phyloP scores from a whole-genome alignment of 202 grass and related monocot species.

The Carex arenaria region DNA sequence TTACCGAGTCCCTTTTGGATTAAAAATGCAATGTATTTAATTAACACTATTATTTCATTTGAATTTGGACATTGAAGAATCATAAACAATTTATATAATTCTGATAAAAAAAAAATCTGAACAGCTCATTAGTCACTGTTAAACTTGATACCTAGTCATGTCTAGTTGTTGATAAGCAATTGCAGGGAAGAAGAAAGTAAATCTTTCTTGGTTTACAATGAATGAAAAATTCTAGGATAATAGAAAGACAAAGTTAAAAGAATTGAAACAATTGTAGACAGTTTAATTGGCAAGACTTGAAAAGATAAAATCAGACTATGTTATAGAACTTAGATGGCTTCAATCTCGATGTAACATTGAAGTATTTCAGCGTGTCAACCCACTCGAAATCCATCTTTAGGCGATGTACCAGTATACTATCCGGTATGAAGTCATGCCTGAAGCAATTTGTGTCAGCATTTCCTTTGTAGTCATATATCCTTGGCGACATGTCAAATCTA shows the following conservation, averaged over 20 bases:
- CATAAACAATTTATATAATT: not conserved
- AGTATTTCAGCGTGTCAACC: conserved; percentile 55
- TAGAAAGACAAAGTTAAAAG: not conserved
- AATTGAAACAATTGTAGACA: not conserved
- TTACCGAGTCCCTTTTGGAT: not conserved
- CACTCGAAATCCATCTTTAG: conserved; percentile 48
- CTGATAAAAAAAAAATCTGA: not conserved
- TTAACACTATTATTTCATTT: not conserved
- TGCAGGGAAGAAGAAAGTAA: not conserved
- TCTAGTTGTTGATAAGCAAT: not conserved
- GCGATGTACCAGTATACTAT: conserved; percentile 72
- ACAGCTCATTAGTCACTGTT: not conserved
- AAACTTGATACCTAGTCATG: not conserved
- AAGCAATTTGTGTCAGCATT: conserved; percentile 42
- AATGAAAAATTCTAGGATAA: not conserved
- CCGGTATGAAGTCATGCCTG: conserved; percentile 55
- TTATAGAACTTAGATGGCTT: conserved; percentile 30
- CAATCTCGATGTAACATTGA: conserved; percentile 48
- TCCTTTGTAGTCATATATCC: conserved; percentile 74
- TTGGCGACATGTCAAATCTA: conserved; percentile 31
- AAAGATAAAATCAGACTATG: conserved; percentile 11
- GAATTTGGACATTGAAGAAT: not conserved
- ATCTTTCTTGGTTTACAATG: not conserved
- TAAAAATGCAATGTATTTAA: not conserved
- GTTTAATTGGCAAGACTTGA: not conserved